These are phyloP conservation scores for Martensiomyces pterosporus DNA, from an alignment of 192 early-diverging fungal species.

Conservation along the genomic window DNA sequence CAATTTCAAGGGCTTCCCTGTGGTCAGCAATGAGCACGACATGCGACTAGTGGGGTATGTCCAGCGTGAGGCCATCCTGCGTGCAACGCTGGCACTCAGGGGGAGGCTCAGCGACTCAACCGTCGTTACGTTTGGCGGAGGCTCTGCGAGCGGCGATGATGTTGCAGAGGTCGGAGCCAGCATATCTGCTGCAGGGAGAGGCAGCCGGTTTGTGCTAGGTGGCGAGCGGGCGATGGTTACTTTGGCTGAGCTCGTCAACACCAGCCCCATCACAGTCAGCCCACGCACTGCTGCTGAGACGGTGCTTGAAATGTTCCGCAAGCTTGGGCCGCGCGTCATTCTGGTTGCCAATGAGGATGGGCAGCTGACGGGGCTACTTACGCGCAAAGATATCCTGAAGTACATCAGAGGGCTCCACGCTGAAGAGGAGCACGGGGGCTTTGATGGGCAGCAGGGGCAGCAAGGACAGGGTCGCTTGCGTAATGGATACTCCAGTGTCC, in stretches of 20 bases:
- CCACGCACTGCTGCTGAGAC: constrained; percentile 69
- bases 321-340: constrained; percentile 72
- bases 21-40: constrained; percentile 60
- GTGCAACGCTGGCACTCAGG: constrained; percentile 3
- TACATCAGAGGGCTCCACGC: constrained; percentile 6
- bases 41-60: constrained; percentile 70
- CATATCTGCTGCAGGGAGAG: neutral
- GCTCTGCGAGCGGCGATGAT: neutral
- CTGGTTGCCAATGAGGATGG: constrained; percentile 63
- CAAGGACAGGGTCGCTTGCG: neutral
- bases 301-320: constrained; percentile 77
- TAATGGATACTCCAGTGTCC: neutral
- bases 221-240: constrained; percentile 6
- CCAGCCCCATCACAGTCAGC: constrained; percentile 68
- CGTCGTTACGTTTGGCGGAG: neutral
- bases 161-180: neutral
- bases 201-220: no score
- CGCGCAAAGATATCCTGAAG: constrained; percentile 69
- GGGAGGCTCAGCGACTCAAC: neutral
- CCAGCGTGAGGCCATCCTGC: constrained; percentile 42
- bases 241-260: constrained; percentile 28
- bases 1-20: constrained; percentile 64
- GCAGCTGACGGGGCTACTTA: constrained; percentile 63
- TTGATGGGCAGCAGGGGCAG: no score
- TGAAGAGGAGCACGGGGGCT: neutral